Evolutionary conservation across 306 rosid species (phyloP), one percentile per base, ranked within the genome.

Genomic region (Parietaria judaica): DNA sequence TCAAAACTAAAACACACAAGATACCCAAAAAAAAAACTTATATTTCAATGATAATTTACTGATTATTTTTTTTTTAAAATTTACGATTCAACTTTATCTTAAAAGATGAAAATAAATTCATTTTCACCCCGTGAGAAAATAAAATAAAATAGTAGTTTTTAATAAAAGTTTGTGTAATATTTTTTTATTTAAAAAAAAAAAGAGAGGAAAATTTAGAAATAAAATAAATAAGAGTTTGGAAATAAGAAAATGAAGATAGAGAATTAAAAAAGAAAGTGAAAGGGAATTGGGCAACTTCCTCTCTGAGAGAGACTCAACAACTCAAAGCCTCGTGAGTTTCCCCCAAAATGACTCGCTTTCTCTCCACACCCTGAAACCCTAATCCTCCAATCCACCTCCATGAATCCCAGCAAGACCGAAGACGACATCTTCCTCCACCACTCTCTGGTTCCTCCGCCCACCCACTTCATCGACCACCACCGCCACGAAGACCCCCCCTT

Each of bases 321-420:
- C 31, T 7, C 5, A 58, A 14, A 36, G n/a, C 5, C 53, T 8
- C 52, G 6, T n/a, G 6, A 49, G 6, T 49, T 9, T 49, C 15
- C 12, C 65, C 57, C 64, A 23, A 78, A 44, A 65, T 59, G 76
- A 54, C 68, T 17, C 11, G 16, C 12, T 57, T 31, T 55, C 58
- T 50, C 11, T 61, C 23, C 54, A 64, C 17, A 5, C 63, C 3
- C 10, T n/a, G 37, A 23, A 23, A 23, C 11, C 66, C 11, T 7
- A 13, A 7, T 50, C 56, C 36, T n/a, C n/a, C n/a, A n/a, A 7
- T 39, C 1, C 11, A 39, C 50, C 36, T 14, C 51, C 66, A 90
- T 86, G 97, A 86, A 86, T 92, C 81, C 94, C 5, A 80, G 79
- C 72, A 92, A 88, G 74, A 80, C 77, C 2, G 96, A 88, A 37